Base-by-base conservation (phyloP, 768 basidiomycete genomes). In the Tricholoma bakamatsutake region DNA sequence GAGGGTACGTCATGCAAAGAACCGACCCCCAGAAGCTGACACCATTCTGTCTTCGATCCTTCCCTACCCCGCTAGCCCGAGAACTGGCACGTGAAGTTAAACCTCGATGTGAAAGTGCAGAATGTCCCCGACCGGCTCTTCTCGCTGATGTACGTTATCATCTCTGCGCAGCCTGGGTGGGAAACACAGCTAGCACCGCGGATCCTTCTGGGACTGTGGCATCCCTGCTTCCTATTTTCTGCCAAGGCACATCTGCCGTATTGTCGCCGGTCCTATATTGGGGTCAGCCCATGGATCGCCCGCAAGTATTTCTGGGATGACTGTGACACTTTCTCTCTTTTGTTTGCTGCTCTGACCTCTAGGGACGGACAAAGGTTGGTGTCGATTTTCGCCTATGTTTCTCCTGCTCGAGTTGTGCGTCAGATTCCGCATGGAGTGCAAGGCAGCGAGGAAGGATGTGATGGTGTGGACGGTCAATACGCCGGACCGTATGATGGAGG, bases 391-490 rank as follows among this genome's bases (percentile, higher is more conserved):
- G 53, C 21, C 21, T 48, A 55, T 12, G 43, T 17, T 48, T 11
- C 46, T 50, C 27, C 21, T 13, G 34, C 27, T 42, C 31, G 45
- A 55, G 50, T 50, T 60, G 52, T 52, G 48, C 52, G 31, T 33
- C 62, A 81, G 95, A 74, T 98, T 99, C 76, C 75, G 86, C 54
- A 71, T 76, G 46, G 88, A 94, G 61, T 94, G 92, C 73, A 84
- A 85, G 67, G 75, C 66, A 12, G 83, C 83, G 1, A 87, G 88
- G 17, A 97, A 97, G 79, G 79, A 79, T 61, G 62, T 98, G 54
- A 87, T 95, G 81, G 92, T 93, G 3, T 98, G 95, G 97, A 99
- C 97, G 0, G 96, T 98, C 28, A 99, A 99, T 65, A 80, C 86
- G 47, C 84, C 84, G 9, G 84, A 83, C 53, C 85, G 93, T 65